Percentiles rank a stretch among this genome's conserved stretches.
These are phyloP conservation scores for Barbatosphaeria neglecta DNA, from an alignment of 495 filamentous ascomycete species.

Conservation along the genomic window DNA sequence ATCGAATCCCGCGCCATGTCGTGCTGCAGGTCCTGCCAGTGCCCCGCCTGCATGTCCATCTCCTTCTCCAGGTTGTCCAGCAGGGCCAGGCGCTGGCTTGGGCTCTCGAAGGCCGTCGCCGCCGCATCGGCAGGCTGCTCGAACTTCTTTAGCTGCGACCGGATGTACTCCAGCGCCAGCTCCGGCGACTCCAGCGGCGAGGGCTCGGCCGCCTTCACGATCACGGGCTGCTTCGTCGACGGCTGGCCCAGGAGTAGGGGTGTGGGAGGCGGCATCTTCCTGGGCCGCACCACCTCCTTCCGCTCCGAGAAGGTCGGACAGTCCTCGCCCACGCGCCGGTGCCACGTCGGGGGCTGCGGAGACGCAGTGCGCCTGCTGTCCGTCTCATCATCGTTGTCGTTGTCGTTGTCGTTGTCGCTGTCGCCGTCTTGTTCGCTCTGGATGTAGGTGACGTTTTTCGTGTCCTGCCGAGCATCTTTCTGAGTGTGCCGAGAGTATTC, in stretches of 20 bases:
- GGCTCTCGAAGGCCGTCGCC: slow-evolving; percentile 16
- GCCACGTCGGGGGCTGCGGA: slow-evolving; percentile 23
- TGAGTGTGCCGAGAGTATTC: slow-evolving; percentile 16
- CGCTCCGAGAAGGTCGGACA: slow-evolving; percentile 41
- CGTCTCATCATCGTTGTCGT: slow-evolving; percentile 7
- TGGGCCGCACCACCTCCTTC: slow-evolving; percentile 20
- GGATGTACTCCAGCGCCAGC: slow-evolving; percentile 35
- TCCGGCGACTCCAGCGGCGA: slow-evolving; percentile 39
- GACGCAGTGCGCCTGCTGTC: slow-evolving; percentile 1
- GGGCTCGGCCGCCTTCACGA: slow-evolving; percentile 27
- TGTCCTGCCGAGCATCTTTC: too few relatives aligned
- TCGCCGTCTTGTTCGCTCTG: slow-evolving; percentile 2
- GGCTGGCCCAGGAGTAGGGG: slow-evolving; percentile 29
- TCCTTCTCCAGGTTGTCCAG: slow-evolving; percentile 42
- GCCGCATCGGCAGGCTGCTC: slow-evolving; percentile 24
- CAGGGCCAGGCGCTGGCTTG: slow-evolving; percentile 25
- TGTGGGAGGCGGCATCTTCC: slow-evolving; percentile 36
- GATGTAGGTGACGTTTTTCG: slow-evolving; percentile 18
- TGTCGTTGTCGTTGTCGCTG: background rate
- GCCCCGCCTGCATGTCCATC: slow-evolving; percentile 37
- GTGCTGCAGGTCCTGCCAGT: slow-evolving; percentile 39
- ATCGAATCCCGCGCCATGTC: slow-evolving; percentile 35
- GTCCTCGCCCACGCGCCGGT: slow-evolving; percentile 39
- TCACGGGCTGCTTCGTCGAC: slow-evolving; percentile 16
- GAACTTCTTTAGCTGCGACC: slow-evolving; percentile 35